A percentile compares a stretch with the other conserved stretches of the same genome.
Evolutionary conservation across 2,329 filamentous ascomycete species (phyloP).

Genomic region (Fusarium xyrophilum): DNA sequence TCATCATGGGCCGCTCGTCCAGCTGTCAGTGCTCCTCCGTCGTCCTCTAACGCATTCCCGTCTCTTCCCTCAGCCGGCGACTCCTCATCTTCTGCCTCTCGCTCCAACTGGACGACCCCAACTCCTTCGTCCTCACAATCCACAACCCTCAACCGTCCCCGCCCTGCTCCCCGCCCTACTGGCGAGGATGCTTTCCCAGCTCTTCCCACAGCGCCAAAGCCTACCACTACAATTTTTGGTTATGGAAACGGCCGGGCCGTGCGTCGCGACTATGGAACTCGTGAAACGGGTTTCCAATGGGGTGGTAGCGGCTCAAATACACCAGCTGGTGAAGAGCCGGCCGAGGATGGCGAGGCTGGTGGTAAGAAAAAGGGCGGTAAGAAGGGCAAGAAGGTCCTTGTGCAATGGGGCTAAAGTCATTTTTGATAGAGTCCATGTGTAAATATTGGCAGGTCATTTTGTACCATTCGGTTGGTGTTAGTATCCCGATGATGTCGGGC

Average conservation of each 20-base stretch:
- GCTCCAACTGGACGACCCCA: slow-evolving; percentile 43
- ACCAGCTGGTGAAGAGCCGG: slow-evolving; percentile 40
- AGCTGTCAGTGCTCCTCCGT: slow-evolving; percentile 19
- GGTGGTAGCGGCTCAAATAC: slow-evolving; percentile 42
- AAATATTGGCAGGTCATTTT: neutral
- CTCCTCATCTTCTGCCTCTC: slow-evolving; percentile 36
- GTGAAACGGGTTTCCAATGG: slow-evolving; percentile 63
- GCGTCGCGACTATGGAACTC: slow-evolving; percentile 58
- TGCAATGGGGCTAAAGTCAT: slow-evolving; percentile 62
- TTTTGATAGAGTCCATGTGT: neutral
- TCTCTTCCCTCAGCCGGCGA: slow-evolving; percentile 48
- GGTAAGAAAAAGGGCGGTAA: slow-evolving; percentile 63
- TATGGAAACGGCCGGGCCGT: slow-evolving; percentile 63
- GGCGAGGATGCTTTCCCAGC: slow-evolving; percentile 78
- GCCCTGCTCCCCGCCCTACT: slow-evolving; percentile 35
- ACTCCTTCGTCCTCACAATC: slow-evolving; percentile 42
- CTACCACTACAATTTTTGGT: slow-evolving; percentile 66
- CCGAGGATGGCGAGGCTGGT: slow-evolving; percentile 41
- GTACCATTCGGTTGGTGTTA: neutral
- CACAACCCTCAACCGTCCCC: slow-evolving; percentile 28
- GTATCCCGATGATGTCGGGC: neutral
- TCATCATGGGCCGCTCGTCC: slow-evolving; percentile 36
- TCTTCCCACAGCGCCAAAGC: slow-evolving; percentile 78
- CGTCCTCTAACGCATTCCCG: slow-evolving; percentile 52
- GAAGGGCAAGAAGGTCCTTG: slow-evolving; percentile 67